Evolutionary conservation across 1,139 yeast species (phyloP).

Genomic region (Scheffersomyces illinoinensis): DNA sequence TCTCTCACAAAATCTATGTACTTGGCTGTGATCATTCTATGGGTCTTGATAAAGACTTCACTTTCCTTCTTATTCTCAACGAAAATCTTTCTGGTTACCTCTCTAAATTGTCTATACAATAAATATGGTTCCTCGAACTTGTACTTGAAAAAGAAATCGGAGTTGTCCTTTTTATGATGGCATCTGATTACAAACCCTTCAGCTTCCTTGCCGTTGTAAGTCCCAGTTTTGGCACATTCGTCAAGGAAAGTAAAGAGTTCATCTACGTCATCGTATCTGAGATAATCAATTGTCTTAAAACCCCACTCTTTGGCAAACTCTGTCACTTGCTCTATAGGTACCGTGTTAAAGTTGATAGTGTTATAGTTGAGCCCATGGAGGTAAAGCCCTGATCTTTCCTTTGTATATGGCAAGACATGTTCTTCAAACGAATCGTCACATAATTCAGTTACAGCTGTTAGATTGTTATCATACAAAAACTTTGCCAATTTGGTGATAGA

Average conservation of each 20-base stretch:
- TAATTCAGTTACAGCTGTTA: conserved; percentile 88
- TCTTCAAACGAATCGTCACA: conserved; percentile 96
- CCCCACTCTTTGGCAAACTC: conserved; percentile 72
- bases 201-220: conserved; percentile 67
- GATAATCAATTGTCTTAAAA: conserved; percentile 56
- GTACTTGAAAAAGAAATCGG: conserved; percentile 81
- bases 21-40: conserved; percentile 55
- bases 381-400: conserved; percentile 75
- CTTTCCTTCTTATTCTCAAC: conserved; percentile 36
- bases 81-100: conserved; percentile 70
- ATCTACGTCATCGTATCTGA: conserved; percentile 36
- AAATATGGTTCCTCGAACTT: conserved; percentile 95
- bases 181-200: conserved; percentile 95
- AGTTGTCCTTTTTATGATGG: conserved; percentile 19
- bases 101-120: conserved; percentile 88
- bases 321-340: conserved; percentile 59
- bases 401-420: conserved; percentile 78
- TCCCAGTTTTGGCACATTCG: conserved; percentile 64
- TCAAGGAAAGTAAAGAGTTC: conserved; percentile 54
- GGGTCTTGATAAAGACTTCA: conserved; percentile 32
- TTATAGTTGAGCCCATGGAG: conserved; percentile 86
- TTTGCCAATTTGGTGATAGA: conserved; percentile 54
- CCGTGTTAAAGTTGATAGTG: conserved; percentile 61
- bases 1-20: conserved; percentile 70
- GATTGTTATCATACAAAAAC: conserved; percentile 47